Conservation (phyloP, 2,329 filamentous ascomycete species). For the Raffaelea deltoideospora region DNA sequence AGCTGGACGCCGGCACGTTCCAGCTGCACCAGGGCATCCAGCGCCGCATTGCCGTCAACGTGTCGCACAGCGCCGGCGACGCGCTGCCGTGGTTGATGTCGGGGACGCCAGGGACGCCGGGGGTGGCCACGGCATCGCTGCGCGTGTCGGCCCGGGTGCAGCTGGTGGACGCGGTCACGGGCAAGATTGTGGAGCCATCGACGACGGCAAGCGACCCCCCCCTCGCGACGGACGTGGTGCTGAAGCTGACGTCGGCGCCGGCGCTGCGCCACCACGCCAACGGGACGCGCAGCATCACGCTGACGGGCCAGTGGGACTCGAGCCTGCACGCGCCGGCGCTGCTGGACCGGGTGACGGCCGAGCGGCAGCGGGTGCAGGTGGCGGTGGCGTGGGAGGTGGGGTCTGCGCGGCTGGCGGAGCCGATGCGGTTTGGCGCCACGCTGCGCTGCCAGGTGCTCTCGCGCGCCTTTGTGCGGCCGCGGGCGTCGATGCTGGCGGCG, state of each 20-base stretch:
- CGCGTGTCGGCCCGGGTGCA: conserved; percentile 70
- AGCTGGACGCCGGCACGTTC: conserved; percentile 77
- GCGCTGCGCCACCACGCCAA: conserved; percentile 75
- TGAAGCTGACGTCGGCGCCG: conserved; percentile 67
- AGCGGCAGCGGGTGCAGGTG: conserved; percentile 83
- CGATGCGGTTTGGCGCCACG: conserved; percentile 75
- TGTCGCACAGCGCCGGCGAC: conserved; percentile 86
- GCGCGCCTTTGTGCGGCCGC: conserved; percentile 68
- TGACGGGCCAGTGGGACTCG: conserved; percentile 94
- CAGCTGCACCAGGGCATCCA: conserved; percentile 93
- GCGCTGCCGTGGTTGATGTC: conserved; percentile 66
- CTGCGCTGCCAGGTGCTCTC: conserved; percentile 72
- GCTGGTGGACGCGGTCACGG: conserved; percentile 65
- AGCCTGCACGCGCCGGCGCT: conserved; percentile 83
- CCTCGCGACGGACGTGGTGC: conserved; percentile 56
- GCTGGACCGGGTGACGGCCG: conserved; percentile 83
- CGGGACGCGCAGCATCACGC: conserved; percentile 71
- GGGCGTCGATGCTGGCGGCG: conserved; percentile 71
- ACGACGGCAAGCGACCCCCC: conserved; percentile 46
- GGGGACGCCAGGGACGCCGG: conserved; percentile 59
- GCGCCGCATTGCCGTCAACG: conserved; percentile 67
- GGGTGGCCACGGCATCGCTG: conserved; percentile 62
- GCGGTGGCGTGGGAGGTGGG: conserved; percentile 73
- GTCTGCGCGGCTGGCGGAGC: conserved; percentile 64
- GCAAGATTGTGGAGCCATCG: background rate